These are phyloP conservation scores for Colletotrichum siamense DNA, from an alignment of 2,329 filamentous ascomycete genomes.

Conservation along the genomic window DNA sequence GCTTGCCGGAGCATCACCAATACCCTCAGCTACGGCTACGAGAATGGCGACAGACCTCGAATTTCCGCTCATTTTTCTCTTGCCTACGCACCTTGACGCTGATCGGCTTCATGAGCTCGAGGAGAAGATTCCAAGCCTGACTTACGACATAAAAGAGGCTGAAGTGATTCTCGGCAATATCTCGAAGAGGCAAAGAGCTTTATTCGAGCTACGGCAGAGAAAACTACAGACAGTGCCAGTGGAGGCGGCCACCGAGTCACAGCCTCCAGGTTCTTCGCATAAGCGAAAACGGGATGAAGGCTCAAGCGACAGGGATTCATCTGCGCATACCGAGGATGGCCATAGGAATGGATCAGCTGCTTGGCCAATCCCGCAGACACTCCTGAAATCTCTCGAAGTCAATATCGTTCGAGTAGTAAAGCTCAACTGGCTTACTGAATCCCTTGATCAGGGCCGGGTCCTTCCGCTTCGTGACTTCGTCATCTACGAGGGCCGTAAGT, in stretches of 20 bases:
- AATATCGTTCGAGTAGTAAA: constrained; percentile 57
- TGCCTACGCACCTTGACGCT: constrained; percentile 71
- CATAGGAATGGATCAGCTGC: background rate
- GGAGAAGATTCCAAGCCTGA: constrained; percentile 68
- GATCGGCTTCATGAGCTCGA: constrained; percentile 70
- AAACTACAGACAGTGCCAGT: constrained; percentile 65
- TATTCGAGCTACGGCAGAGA: constrained; percentile 76
- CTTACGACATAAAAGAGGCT: constrained; percentile 75
- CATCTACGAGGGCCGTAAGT: constrained; percentile 56
- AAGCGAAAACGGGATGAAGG: constrained; percentile 15
- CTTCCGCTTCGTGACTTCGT: constrained; percentile 57
- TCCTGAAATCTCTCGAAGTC: constrained; percentile 22
- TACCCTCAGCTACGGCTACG: background rate
- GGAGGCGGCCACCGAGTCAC: background rate
- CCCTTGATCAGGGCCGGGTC: constrained; percentile 45
- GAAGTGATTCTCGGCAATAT: constrained; percentile 78
- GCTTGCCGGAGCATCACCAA: background rate
- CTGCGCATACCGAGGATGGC: background rate
- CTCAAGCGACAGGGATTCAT: constrained; percentile 29
- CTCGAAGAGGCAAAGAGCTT: constrained; percentile 70
- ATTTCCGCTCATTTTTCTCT: constrained; percentile 74
- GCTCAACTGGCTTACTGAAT: constrained; percentile 64
- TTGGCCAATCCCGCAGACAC: background rate
- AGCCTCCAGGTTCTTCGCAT: background rate
- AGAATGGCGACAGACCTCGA: constrained; percentile 26